Evolutionary conservation across 495 filamentous ascomycete genomes (phyloP), one percentile per base, ranked within the genome.

Genomic region (Neurospora sp.): DNA sequence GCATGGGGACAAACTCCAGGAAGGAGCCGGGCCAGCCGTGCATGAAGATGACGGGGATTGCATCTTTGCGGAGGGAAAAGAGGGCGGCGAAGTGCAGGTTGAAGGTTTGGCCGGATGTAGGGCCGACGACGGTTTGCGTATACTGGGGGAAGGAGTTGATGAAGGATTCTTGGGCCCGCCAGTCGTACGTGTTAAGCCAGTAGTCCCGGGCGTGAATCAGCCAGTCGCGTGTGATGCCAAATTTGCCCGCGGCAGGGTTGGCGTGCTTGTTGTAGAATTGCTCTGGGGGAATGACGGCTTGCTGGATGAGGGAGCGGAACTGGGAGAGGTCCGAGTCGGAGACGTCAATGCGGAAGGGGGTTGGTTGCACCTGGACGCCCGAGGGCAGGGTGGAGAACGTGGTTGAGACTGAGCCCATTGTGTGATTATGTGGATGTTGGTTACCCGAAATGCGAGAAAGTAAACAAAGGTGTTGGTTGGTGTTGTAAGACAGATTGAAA

Each of bases 131-230:
- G 3, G 80, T 75, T 10, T 83, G 81, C 0, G 76, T 88, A 81
- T 85, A 93, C 73, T 93, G 87, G 3, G 90, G 89, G 74, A 90
- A 87, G 10, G 77, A 83, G 81, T 93, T 92, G 70, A 90, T 88
- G 41, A 83, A 82, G 12, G 80, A 74, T 76, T 92, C 89, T 14
- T 80, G 77, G 8, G 82, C 75, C 75, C 85, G 83, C 85, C 85
- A 87, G 78, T 84, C 81, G 71, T 83, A 87, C 10, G 74, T 71
- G 69, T 77, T 73, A 16, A 83, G 76, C 89, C 88, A 91, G 69
- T 81, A 76, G 40, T 86, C 80, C 72, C 86, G 86, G n/a, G 87
- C 85, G 1, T 84, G 74, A 4, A 73, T 74, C 45, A 92, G 80
- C 90, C 90, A 92, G 41, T 84, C 80, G 3, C 80, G 82, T 0